Evolutionary conservation across 73 alveolate species (phyloP), one percentile per base, ranked within the genome.

Genomic region (Symbiodinium natans): DNA sequence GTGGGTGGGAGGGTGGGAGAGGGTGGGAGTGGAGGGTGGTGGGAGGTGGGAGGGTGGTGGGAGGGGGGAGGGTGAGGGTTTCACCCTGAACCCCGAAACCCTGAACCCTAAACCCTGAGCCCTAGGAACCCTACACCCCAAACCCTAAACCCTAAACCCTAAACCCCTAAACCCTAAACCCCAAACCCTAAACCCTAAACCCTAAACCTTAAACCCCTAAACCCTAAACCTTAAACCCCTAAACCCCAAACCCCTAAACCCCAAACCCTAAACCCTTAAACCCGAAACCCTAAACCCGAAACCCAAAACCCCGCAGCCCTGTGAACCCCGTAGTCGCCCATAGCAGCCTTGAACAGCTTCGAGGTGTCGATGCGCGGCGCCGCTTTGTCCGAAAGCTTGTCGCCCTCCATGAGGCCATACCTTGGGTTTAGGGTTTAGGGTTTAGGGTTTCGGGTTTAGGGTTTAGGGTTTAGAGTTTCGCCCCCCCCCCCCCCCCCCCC

Each of bases 331-430:
- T n/a, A n/a, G n/a, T n/a, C n/a, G n/a, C n/a, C n/a, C n/a, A n/a
- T n/a, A 29, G 31, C 31, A 13, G 71, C 80, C 80, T 73, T 68
- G 97, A 90, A 90, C 31, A 90, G 97, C 75, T 42, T 39, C 71
- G 89, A 74, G 84, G 84, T 23, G 42, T 74, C 84, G 74, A 89
- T 89, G 31, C 86, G 86, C 9, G 98, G 98, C 17, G 82, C 98
- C 19, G 98, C 92, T 38, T 92, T 42, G 92, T 92, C 63, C 33
- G 92, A 77, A 36, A 92, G 86, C 84, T 80, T 74, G 43, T 92
- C 98, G 15, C 98, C 98, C 83, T 92, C 92, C 98, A 92, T 92
- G 84, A 92, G 97, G 39, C 43, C 52, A n/a, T 90, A 90, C 95
- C 95, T 89, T 39, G 48, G 46, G 85, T 56, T 56, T 13, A 19